phyloP scores from a whole-genome alignment of 2,329 filamentous ascomycete species.

The Talaromyces atroroseus region DNA sequence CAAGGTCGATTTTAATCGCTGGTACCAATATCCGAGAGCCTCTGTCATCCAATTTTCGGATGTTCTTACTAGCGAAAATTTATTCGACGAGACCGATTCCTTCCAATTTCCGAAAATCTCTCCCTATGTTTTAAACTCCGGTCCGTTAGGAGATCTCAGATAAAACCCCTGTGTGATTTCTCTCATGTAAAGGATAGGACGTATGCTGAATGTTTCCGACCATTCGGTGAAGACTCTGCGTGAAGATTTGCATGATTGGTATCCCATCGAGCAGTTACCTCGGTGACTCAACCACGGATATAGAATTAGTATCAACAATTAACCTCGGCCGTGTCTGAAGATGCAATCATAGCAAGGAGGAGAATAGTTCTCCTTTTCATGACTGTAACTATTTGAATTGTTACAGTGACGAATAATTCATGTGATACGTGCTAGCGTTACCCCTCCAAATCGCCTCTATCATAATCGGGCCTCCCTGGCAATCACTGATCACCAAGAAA shows the following conservation, averaged over 20 bases:
- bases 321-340: neutral
- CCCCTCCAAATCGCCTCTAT: neutral
- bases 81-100: neutral
- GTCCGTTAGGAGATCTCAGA: neutral
- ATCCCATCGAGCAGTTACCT: neutral
- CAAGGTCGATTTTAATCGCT: neutral
- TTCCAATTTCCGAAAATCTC: neutral
- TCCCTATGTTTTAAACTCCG: neutral
- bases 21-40: neutral
- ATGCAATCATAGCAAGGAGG: constrained; percentile 2
- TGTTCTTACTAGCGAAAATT: neutral
- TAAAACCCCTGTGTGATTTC: neutral
- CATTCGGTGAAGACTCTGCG: neutral
- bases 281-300: neutral
- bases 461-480: neutral
- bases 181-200: neutral
- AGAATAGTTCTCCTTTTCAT: neutral
- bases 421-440: neutral
- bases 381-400: constrained; percentile 2
- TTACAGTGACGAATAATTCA: neutral
- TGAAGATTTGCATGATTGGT: neutral
- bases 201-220: neutral
- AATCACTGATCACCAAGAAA: neutral
- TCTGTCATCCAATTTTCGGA: neutral
- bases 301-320: neutral